Evolutionary conservation across 768 basidiomycete genomes (phyloP).

Genomic region (Podaxis mareebaensis): DNA sequence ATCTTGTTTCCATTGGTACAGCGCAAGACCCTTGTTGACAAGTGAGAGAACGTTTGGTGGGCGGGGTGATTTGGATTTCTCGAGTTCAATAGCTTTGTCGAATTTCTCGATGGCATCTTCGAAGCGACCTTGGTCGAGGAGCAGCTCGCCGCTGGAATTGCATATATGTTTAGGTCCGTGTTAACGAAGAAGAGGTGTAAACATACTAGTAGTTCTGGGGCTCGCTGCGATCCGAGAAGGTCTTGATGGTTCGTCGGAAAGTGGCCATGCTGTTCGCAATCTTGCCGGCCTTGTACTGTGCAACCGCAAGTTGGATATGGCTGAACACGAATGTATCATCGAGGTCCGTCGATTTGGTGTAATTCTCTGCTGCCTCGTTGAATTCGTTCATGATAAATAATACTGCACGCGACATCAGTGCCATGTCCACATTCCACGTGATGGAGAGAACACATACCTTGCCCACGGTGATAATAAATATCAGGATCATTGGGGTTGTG

Average conservation of each 20-base stretch:
- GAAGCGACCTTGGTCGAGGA: conserved; percentile 89
- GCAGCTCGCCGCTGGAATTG: conserved; percentile 77
- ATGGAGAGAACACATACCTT: conserved; percentile 53
- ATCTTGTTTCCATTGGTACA: conserved; percentile 97
- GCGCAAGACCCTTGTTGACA: conserved; percentile 94
- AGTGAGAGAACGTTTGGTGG: conserved; percentile 86
- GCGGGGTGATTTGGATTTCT: conserved; percentile 63
- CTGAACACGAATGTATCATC: conserved; percentile 93
- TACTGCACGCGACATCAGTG: conserved; percentile 45
- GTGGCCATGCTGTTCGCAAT: conserved; percentile 85
- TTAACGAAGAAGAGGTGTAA: conserved; percentile 17
- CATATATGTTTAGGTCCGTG: background rate
- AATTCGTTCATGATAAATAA: conserved; percentile 95
- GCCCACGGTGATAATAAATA: conserved; percentile 98
- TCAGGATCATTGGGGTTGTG: conserved; percentile 86
- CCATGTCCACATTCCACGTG: background rate
- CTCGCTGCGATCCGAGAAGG: conserved; percentile 86
- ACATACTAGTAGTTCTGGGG: conserved; percentile 94
- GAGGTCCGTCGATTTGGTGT: conserved; percentile 82
- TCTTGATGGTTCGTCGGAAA: conserved; percentile 81
- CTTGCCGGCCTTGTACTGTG: conserved; percentile 89
- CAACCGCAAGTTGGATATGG: conserved; percentile 97
- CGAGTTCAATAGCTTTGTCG: conserved; percentile 87
- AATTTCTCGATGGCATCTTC: conserved; percentile 91
- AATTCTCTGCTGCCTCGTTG: conserved; percentile 82